Percentiles rank a stretch among this genome's conserved stretches.
Evolutionary conservation across 176 grass and related monocot species (phyloP).

Genomic region (Elaeis guineensis): DNA sequence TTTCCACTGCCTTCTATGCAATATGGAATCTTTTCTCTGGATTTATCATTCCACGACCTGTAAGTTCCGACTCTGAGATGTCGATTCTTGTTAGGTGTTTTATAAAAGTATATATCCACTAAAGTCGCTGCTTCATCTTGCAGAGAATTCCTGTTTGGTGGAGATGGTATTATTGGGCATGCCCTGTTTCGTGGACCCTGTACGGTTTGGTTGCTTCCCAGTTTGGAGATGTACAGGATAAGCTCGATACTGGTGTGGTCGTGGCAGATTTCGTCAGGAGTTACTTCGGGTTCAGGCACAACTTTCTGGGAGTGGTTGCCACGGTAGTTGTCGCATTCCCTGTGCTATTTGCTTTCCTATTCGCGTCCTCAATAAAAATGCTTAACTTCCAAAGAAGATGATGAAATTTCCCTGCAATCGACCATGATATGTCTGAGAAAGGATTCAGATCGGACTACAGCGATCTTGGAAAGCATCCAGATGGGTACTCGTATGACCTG

Average conservation of each 20-base stretch:
- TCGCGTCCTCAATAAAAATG: slow-evolving; percentile 35
- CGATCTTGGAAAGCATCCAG: too few species aligned
- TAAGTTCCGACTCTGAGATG: not conserved
- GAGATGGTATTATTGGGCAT: slow-evolving; percentile 50
- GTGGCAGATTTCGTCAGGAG: slow-evolving; percentile 20
- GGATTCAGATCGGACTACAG: too few species aligned
- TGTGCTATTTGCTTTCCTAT: slow-evolving; percentile 33
- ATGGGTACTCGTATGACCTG: too few species aligned
- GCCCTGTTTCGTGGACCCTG: slow-evolving; percentile 43
- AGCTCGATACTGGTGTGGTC: slow-evolving; percentile 1
- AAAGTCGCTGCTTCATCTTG: not conserved
- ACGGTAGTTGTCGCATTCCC: slow-evolving; percentile 24
- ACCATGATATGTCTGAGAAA: too few species aligned
- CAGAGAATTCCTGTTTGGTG: slow-evolving; percentile 48
- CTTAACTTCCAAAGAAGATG: slow-evolving; percentile 48
- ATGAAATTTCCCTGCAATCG: not conserved
- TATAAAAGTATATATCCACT: not conserved
- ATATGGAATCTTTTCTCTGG: slow-evolving; percentile 61
- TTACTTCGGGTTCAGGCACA: slow-evolving; percentile 38
- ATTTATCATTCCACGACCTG: slow-evolving; percentile 42
- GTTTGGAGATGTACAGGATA: slow-evolving; percentile 34
- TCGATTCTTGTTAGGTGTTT: too few species aligned
- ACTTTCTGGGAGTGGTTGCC: slow-evolving; percentile 27
- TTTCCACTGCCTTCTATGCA: slow-evolving; percentile 45
- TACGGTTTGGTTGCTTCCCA: slow-evolving; percentile 43